Base-by-base conservation (phyloP, 768 basidiomycete genomes). In the Mycena olivaceomarginata region DNA sequence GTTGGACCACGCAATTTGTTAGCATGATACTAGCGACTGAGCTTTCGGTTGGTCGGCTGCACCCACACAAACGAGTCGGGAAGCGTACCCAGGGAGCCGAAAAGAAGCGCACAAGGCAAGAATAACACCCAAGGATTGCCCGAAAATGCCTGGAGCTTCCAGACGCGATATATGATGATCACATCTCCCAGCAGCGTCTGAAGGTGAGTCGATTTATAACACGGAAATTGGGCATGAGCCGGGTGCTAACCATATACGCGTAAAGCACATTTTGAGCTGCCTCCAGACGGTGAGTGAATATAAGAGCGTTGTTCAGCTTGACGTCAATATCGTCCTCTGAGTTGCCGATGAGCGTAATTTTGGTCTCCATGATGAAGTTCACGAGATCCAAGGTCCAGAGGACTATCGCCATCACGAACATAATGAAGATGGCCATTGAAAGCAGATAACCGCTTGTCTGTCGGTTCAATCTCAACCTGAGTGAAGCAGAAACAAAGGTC, bases 191-290 rank as follows among this genome's bases (percentile, higher is more conserved):
- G 60, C 15, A 62, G 12, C 39, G 60, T 62, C 60, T 62, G 57
- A 13, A 62, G 13, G 15, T 15, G 12, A 62, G 12, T 37, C 11
- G 4, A 7, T 71, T 46, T 48, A 63, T 8, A 64, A 51, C 37
- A 16, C 4, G 5, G 15, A 37, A 51, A 60, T 37, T 25, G 31
- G 63, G 8, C 16, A 62, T 62, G 12, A 48, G 16, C 45, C 51
- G 60, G 20, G 45, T 39, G 37, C 70, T 62, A 13, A 71, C 70
- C 70, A 71, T 71, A 63, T 51, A 71, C 31, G 70, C 70, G 62
- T 71, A 71, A 63, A 71, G 70, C 9, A 53, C 18, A 39, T 71
- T 22, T 64, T 62, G 59, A 63, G 25, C 70, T 20, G 45, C 70
- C 48, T 46, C 60, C 43, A 71, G 43, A 46, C 46, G 60, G 60